Evolutionary conservation across 176 grass and related monocot genomes (phyloP), one percentile per base, ranked within the genome.

Genomic region (Alloteropsis semialata): DNA sequence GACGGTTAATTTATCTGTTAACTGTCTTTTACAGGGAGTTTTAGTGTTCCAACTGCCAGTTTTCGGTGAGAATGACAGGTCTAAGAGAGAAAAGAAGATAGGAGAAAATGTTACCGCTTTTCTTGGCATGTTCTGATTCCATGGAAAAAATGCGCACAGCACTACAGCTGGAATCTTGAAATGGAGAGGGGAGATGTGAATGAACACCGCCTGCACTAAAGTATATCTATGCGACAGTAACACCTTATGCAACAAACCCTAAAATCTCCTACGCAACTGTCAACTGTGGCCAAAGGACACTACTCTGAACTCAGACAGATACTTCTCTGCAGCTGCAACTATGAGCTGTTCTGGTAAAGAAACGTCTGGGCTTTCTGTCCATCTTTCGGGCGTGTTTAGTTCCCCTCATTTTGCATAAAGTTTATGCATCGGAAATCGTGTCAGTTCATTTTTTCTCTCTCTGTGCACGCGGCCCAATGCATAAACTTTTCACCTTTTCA

Each of bases 211-310:
- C 21, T 11, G 63, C 64, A 46, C 72, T n/a, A n/a, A n/a, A 82
- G 71, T 66, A 79, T 59, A 79, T 59, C 66, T 54, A 18, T 69
- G 21, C 32, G 50, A 90, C 27, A 84, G 84, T 55, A 86, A 92
- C 67, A 14, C 45, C 62, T 45, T 69, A 24, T 5, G 55, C 84
- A 48, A 79, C 36, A 51, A 70, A 78, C 51, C 75, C 51, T 89
- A 56, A 82, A 69, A 32, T 65, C 32, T 48, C 56, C 33, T 2
- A 67, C 36, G 37, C 9, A 74, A 64, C 58, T 44, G 69, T 81
- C 63, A 92, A 64, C 66, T 55, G 71, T 81, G 22, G 10, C 55
- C 10, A 18, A 76, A 81, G 48, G 28, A 82, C 56, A 74, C 69
- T 63, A 1, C 44, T 63, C 77, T 45, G 62, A 63, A 76, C 62